phyloP scores from a whole-genome alignment of 2,329 filamentous ascomycete genomes.

The Cryphonectria parasitica region DNA sequence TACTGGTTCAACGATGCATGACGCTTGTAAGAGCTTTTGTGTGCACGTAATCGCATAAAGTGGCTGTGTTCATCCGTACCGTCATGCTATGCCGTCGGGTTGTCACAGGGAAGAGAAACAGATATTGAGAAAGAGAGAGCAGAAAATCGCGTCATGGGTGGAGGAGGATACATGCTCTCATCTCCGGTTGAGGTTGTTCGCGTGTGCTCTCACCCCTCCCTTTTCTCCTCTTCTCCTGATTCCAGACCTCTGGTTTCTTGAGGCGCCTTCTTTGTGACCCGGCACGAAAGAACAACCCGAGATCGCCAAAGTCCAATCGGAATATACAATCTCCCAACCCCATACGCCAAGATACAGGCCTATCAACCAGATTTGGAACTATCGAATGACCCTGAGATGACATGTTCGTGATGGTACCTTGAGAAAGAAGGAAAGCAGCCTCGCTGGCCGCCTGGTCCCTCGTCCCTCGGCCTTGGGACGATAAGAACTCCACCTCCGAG shows the following conservation, averaged over 20 bases:
- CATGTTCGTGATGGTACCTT: background rate
- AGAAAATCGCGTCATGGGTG: background rate
- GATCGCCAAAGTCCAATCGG: background rate
- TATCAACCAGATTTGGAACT: background rate
- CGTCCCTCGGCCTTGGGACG: background rate
- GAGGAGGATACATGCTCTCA: background rate
- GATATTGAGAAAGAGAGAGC: no score
- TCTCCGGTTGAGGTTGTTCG: background rate
- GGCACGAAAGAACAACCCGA: background rate
- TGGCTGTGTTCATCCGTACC: constrained; percentile 1
- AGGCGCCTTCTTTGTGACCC: background rate
- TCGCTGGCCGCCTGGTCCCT: background rate
- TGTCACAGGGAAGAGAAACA: background rate
- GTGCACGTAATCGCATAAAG: constrained; percentile 1
- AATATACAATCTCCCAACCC: background rate
- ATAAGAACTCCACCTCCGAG: background rate
- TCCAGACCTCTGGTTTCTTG: background rate
- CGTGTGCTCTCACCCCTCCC: background rate
- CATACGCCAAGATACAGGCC: background rate
- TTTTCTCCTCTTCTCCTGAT: background rate
- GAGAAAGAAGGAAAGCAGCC: background rate
- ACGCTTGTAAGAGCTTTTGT: background rate
- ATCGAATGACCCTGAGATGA: background rate
- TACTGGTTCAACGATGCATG: background rate
- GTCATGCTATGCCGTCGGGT: background rate